Conservation (phyloP, 2,329 filamentous ascomycete species). For the Xylariaceae sp. region DNA sequence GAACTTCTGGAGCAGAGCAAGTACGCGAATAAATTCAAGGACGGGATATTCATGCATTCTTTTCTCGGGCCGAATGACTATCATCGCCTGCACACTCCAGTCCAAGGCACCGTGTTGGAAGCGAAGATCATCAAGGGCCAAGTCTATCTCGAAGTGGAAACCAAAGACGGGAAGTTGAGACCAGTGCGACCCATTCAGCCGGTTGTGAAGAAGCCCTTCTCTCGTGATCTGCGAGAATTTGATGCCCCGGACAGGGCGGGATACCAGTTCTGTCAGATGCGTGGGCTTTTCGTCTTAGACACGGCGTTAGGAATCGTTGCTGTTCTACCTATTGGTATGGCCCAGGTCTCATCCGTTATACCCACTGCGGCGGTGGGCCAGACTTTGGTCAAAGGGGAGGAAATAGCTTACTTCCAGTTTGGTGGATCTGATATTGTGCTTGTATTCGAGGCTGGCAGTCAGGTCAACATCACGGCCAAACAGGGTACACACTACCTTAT, state of each 20-base stretch:
- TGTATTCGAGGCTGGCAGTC: slow-evolving; percentile 31
- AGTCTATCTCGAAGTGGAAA: slow-evolving; percentile 4
- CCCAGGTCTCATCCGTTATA: slow-evolving; percentile 40
- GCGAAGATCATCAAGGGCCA: slow-evolving; percentile 6
- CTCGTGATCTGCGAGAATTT: background rate
- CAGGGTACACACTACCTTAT: background rate
- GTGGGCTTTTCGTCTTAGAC: slow-evolving; percentile 6
- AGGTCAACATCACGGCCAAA: background rate
- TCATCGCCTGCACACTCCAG: slow-evolving; percentile 9
- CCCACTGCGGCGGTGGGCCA: slow-evolving; percentile 28
- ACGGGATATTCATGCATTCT: slow-evolving; percentile 7
- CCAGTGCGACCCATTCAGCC: background rate
- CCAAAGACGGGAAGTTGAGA: background rate
- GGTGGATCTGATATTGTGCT: slow-evolving; percentile 42
- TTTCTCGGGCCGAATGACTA: slow-evolving; percentile 7
- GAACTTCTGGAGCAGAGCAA: background rate
- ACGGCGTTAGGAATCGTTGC: slow-evolving; percentile 5
- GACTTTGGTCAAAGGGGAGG: slow-evolving; percentile 38
- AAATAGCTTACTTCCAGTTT: slow-evolving; percentile 42
- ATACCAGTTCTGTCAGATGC: slow-evolving; percentile 11
- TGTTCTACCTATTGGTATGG: slow-evolving; percentile 33
- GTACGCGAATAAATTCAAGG: background rate
- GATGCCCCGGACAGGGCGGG: background rate
- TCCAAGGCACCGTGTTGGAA: slow-evolving; percentile 4
- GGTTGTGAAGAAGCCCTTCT: background rate